Evolutionary conservation across 495 filamentous ascomycete genomes (phyloP), one percentile per base, ranked within the genome.

Genomic region (Penicillium lividum): DNA sequence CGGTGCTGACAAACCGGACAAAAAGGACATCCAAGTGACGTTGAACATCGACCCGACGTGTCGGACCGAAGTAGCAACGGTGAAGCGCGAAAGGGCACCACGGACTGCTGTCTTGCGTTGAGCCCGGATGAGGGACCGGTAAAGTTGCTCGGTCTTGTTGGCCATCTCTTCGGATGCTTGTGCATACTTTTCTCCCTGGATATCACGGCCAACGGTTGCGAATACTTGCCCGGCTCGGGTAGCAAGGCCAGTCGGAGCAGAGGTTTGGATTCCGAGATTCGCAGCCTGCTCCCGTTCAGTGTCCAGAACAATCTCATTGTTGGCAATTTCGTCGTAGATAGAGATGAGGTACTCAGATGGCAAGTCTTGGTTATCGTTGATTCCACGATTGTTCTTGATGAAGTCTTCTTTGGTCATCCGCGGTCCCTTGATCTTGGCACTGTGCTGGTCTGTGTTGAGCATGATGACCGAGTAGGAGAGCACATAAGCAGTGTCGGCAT

Each of bases 21-120:
- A 87, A 74, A 97, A 96, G 18, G 93, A 94, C 93, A 97, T 99
- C 94, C 94, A 99, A 0, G 91, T 95, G 15, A 96, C 93, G 62
- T 98, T 93, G 63, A 99, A 99, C 93, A 99, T 99, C 3, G 94
- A 92, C 0, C 94, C 94, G 51, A 96, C 89, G 73, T 99, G 94
- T 60, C 89, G 93, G 69, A 90, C 93, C 0, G 92, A 97, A 1
- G 91, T 91, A 1, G 95, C 94, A 11, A 90, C 87, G 59, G 98
- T 94, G 70, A 92, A 99, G 62, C 84, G 91, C 3, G 84, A 82
- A 29, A 86, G 78, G 6, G 83, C 83, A 15, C 86, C 79, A 57
- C 86, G 89, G 5, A 89, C 77, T 3, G 89, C 83, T 49, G 87
- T 89, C 65, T 84, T 88, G 36, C 89, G 84, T 68, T 99, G 93